Evolutionary conservation across 768 basidiomycete genomes (phyloP).

Genomic region (Tylopilus vinaceipallidus): DNA sequence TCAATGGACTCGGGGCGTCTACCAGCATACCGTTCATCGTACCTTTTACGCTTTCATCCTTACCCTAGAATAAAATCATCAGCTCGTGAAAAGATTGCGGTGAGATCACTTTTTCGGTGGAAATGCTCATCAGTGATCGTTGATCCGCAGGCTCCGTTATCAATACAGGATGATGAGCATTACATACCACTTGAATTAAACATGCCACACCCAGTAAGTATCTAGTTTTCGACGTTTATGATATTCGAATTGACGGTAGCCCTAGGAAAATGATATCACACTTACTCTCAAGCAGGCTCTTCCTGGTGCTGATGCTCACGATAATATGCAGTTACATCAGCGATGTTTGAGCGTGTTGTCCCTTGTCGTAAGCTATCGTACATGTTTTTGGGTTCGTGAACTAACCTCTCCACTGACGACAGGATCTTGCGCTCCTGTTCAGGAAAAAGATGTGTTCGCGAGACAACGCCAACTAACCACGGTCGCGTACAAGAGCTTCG

Average conservation of each 20-base stretch:
- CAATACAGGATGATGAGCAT: not conserved
- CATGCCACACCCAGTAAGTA: not conserved
- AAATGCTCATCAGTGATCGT: constrained; percentile 7
- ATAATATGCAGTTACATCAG: constrained; percentile 2
- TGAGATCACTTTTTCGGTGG: constrained; percentile 10
- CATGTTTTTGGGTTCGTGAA: not conserved
- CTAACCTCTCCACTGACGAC: constrained; percentile 4
- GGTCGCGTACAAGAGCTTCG: not conserved
- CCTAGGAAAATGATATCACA: constrained; percentile 11
- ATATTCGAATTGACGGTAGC: not conserved
- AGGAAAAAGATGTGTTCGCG: constrained; percentile 1
- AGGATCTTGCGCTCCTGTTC: constrained; percentile 26
- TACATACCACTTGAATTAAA: not conserved
- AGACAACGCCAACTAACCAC: too few relatives aligned
- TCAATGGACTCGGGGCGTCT: constrained; percentile 18
- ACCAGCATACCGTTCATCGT: constrained; percentile 29
- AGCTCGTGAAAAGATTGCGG: constrained; percentile 26
- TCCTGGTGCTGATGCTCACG: not conserved
- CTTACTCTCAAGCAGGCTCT: constrained; percentile 4
- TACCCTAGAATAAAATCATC: constrained; percentile 26
- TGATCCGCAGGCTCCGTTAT: too few relatives aligned
- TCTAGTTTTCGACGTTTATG: not conserved
- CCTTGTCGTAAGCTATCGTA: constrained; percentile 20
- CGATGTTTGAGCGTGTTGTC: constrained; percentile 17
- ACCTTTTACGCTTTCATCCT: constrained; percentile 30